These are phyloP conservation scores for Tylopilus sp. DNA, from an alignment of 768 basidiomycete species.

Conservation along the genomic window DNA sequence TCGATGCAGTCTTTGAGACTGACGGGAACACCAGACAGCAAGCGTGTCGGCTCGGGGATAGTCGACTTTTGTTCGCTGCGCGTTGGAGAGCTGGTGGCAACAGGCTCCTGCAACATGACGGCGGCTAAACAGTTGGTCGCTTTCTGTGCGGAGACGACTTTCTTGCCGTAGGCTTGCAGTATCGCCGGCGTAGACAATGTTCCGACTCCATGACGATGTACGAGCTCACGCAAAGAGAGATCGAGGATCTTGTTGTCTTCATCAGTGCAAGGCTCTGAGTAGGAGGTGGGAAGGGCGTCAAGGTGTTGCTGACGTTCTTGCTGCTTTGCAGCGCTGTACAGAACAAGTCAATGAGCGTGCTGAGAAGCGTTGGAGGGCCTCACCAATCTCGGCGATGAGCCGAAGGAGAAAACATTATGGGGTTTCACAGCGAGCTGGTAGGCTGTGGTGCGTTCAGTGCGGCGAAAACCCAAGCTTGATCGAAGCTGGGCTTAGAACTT, in stretches of 20 bases:
- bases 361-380: constrained; percentile 2
- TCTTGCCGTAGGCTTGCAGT: constrained; percentile 40
- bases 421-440: not conserved
- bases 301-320: constrained; percentile 29
- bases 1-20: constrained; percentile 48
- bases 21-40: constrained; percentile 46
- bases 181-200: constrained; percentile 29
- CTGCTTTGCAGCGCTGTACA: constrained; percentile 33
- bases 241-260: constrained; percentile 35
- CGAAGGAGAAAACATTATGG: constrained; percentile 25
- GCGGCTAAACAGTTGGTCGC: constrained; percentile 51
- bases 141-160: constrained; percentile 36
- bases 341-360: not conserved
- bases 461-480: not conserved
- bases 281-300: constrained; percentile 27
- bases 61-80: constrained; percentile 1
- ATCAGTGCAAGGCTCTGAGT: constrained; percentile 30
- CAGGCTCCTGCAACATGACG: constrained; percentile 37
- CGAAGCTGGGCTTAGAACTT: not conserved
- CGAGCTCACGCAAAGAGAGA: constrained; percentile 36
- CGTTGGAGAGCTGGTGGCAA: constrained; percentile 6
- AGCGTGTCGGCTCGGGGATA: constrained; percentile 4
- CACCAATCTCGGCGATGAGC: constrained; percentile 30
- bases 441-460: constrained; percentile 6
- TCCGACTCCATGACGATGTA: constrained; percentile 28